Conservation (phyloP, 2,329 filamentous ascomycete genomes). For the Aureobasidium sp. region DNA sequence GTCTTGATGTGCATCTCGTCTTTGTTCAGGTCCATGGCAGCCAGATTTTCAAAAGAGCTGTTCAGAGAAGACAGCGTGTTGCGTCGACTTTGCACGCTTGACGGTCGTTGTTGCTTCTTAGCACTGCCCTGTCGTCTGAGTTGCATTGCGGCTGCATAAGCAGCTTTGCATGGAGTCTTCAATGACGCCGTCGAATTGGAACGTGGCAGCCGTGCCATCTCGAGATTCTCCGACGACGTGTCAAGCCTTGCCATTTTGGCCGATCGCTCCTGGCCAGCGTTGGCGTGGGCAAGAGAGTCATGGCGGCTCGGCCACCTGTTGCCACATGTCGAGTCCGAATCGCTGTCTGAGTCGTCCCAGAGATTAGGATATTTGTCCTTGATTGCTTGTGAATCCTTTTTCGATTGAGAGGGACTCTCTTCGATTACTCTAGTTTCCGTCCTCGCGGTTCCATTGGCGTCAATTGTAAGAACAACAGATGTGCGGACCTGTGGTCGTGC, state of each 20-base stretch:
- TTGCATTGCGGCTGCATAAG: slow-evolving; percentile 25
- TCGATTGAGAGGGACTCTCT: slow-evolving; percentile 27
- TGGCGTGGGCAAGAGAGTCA: slow-evolving; percentile 23
- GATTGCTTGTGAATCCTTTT: slow-evolving; percentile 29
- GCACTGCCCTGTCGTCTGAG: slow-evolving; percentile 25
- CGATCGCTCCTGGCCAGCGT: slow-evolving; percentile 19
- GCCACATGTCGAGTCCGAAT: slow-evolving; percentile 23
- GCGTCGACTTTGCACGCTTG: slow-evolving; percentile 12
- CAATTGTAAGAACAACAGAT: slow-evolving; percentile 36
- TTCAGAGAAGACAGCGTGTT: slow-evolving; percentile 14
- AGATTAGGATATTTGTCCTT: slow-evolving; percentile 36
- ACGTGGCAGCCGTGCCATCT: slow-evolving; percentile 24
- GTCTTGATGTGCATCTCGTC: slow-evolving; percentile 10
- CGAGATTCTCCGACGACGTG: slow-evolving; percentile 25
- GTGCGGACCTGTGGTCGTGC: slow-evolving; percentile 29
- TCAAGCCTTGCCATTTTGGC: slow-evolving; percentile 25
- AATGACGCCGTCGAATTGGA: slow-evolving; percentile 24
- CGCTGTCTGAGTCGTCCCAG: slow-evolving; percentile 33
- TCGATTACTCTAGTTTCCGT: slow-evolving; percentile 35
- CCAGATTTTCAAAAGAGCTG: slow-evolving; percentile 14
- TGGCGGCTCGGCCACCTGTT: slow-evolving; percentile 19
- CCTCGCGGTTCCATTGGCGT: slow-evolving; percentile 38
- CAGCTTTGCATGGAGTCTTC: slow-evolving; percentile 25
- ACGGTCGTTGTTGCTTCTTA: slow-evolving; percentile 13
- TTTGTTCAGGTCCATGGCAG: slow-evolving; percentile 12